Percentiles rank a stretch among this genome's conserved stretches.
Evolutionary conservation across 805 yeast species (phyloP).

Genomic region (Jamesozyma gamospora): DNA sequence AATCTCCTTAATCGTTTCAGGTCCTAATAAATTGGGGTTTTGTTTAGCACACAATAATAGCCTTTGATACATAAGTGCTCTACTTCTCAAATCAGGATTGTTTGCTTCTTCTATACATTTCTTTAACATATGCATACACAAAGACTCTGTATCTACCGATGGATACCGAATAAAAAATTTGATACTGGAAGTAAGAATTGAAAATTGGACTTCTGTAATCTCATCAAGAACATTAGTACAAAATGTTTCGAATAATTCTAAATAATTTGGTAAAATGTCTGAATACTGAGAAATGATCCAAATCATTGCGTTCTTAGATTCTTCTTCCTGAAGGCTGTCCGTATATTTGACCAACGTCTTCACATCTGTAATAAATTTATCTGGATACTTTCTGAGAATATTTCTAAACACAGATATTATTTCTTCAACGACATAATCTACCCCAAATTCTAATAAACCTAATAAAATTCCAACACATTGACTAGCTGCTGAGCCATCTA

Average conservation of each 20-base stretch:
- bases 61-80: conserved; percentile 83
- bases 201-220: conserved; percentile 61
- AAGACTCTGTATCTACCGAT: conserved; percentile 37
- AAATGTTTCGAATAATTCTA: conserved; percentile 28
- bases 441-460: conserved; percentile 51
- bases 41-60: conserved; percentile 39
- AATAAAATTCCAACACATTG: conserved; percentile 55
- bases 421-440: conserved; percentile 72
- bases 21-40: conserved; percentile 28
- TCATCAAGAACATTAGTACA: conserved; percentile 44
- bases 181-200: conserved; percentile 63
- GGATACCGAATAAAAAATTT: conserved; percentile 57
- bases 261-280: conserved; percentile 30
- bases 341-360: conserved; percentile 34
- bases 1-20: conserved; percentile 39
- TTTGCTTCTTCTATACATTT: conserved; percentile 63
- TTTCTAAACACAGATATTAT: conserved; percentile 66
- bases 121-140: conserved; percentile 51
- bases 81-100: conserved; percentile 78
- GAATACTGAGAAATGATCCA: conserved; percentile 81
- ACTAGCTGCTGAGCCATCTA: conserved; percentile 45
- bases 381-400: conserved; percentile 67
- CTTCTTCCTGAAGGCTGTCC: conserved; percentile 60
- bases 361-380: conserved; percentile 38
- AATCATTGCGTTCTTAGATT: conserved; percentile 63